A percentile compares a stretch with the other conserved stretches of the same genome.
Evolutionary conservation across 352 stramenopile species (phyloP).

Genomic region (Globisporangium solare): DNA sequence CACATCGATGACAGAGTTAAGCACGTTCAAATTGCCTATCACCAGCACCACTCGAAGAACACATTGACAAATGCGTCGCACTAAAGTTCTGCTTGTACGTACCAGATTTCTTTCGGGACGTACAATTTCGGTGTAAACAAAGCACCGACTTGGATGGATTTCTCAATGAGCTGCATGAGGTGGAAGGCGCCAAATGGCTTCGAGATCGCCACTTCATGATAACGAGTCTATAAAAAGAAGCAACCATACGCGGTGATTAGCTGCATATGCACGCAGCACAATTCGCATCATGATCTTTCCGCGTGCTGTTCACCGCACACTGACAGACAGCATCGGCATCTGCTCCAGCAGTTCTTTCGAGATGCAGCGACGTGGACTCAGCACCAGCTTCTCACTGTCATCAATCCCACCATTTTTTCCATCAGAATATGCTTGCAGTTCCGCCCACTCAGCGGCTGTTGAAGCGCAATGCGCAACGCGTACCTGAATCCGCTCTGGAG

Average conservation of each 20-base stretch:
- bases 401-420: no score
- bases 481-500: slow-evolving; percentile 8
- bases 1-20: neutral
- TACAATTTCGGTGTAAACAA: slow-evolving; percentile 73
- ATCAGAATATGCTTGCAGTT: no score
- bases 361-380: slow-evolving; percentile 45
- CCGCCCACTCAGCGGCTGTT: no score
- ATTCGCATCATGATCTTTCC: neutral
- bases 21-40: no score
- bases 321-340: slow-evolving; percentile 59
- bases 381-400: slow-evolving; percentile 24
- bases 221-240: slow-evolving; percentile 30
- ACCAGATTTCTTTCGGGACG: slow-evolving; percentile 78
- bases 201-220: slow-evolving; percentile 47
- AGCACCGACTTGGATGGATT: slow-evolving; percentile 69
- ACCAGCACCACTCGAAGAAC: no score
- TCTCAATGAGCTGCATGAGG: slow-evolving; percentile 77
- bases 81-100: neutral
- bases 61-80: no score
- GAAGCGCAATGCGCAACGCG: neutral
- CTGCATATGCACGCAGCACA: no score
- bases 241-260: no score
- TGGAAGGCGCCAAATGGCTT: slow-evolving; percentile 71
- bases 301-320: slow-evolving; percentile 18
- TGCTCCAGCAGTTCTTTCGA: slow-evolving; percentile 71